Conservation (phyloP, 2,329 filamentous ascomycete species). For the Thielaviopsis euricoi region DNA sequence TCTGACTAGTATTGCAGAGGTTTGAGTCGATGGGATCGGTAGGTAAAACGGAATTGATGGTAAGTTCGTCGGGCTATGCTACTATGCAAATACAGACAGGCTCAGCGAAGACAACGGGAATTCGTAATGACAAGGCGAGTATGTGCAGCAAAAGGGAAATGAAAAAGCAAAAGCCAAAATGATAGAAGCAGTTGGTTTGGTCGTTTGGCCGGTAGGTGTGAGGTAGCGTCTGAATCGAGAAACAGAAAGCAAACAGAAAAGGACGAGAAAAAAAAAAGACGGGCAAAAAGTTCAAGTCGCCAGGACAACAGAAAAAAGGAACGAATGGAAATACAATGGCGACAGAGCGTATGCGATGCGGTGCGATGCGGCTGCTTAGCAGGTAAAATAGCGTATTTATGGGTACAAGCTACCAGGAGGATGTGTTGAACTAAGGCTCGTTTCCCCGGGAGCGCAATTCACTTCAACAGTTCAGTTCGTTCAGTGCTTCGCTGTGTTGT, state of each 20-base stretch:
- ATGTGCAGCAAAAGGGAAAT: not conserved
- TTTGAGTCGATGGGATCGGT: not conserved
- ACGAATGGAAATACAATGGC: not conserved
- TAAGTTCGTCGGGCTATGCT: not conserved
- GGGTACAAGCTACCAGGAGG: not conserved
- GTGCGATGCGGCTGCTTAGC: not conserved
- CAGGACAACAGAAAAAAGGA: not conserved
- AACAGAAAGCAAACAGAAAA: not conserved
- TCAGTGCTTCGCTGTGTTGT: not conserved
- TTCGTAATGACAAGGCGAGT: not conserved
- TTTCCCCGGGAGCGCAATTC: not conserved
- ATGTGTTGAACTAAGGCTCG: not conserved
- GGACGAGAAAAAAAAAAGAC: not conserved
- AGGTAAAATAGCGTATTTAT: not conserved
- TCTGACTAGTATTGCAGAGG: not conserved
- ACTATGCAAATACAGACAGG: not conserved
- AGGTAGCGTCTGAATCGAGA: not conserved
- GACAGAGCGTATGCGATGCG: not conserved
- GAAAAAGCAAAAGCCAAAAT: not conserved
- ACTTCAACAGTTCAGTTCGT: not conserved
- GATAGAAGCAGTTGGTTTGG: not conserved
- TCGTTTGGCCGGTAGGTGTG: not conserved
- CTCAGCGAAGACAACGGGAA: not conserved
- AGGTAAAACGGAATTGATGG: not conserved
- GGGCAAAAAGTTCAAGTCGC: not conserved